Base-by-base conservation (phyloP, 345 rosid genomes). In the Citrus reticulata region DNA sequence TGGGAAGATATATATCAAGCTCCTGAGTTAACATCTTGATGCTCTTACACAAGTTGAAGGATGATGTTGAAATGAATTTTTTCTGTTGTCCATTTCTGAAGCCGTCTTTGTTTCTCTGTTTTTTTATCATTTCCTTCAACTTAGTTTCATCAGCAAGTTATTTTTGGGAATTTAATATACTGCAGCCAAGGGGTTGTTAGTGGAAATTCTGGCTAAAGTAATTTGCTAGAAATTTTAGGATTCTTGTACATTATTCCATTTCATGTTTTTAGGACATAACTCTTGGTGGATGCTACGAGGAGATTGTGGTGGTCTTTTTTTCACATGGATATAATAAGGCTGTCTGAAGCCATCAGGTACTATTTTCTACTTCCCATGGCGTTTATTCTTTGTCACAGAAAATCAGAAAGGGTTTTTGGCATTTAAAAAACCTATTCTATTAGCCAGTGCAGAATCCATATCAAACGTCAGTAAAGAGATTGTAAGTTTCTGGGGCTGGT, bases 1-100 rank as follows among this genome's bases (percentile, higher is more conserved):
- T 49, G 75, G 63, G 75, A 72, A 9, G 75, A 54, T 29, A 72
- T 72, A 30, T 29, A 72, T 72, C n/a, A 25, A 30, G 35, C 17
- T 72, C 13, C 13, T 55, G 42, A 32, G 63, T 55, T 54, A 30
- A 30, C 9, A 54, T 32, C 19, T 32, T 34, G 61, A 51, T 35
- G 51, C 35, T 46, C 58, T 24, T 16, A 70, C 29, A 39, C 29
- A 27, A 51, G 74, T 16, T 24, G 32, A 49, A 46, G 74, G 54
- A 6, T 70, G 37, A 16, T 16, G 29, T 27, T 27, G 22, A 7
- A 49, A 49, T 70, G 34, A 49, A 37, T 37, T 68, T 25, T 1
- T 68, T n/a, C 8, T 39, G 24, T 40, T 37, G 17, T 14, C 34
- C 59, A 9, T 22, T 39, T 54, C 27, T 19, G 49, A 20, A 8